Percentiles rank a stretch among this genome's conserved stretches.
Conservation (phyloP, 768 basidiomycete species). For the Strobilomyces dryophilus region DNA sequence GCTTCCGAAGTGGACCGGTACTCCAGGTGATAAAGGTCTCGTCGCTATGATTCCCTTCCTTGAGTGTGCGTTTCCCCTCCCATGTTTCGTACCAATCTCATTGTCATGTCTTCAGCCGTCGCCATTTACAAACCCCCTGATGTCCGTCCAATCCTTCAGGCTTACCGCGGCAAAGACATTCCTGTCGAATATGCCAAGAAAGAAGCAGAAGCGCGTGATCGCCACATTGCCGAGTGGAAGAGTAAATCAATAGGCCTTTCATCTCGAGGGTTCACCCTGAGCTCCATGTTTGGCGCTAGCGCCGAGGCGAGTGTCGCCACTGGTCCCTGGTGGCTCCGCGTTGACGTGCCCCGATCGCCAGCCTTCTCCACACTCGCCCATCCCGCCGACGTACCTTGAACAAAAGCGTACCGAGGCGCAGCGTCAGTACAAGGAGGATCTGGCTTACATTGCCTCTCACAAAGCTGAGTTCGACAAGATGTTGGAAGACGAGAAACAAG, state of each 20-base stretch:
- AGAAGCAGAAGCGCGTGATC: conserved; percentile 78
- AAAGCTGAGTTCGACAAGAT: conserved; percentile 46
- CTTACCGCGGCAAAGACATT: conserved; percentile 86
- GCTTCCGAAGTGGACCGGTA: conserved; percentile 83
- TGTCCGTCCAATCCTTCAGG: conserved; percentile 81
- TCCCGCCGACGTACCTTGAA: conserved; percentile 50
- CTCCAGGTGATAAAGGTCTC: conserved; percentile 66
- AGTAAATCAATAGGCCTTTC: conserved; percentile 36
- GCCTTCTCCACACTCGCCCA: conserved; percentile 27
- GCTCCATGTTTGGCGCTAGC: conserved; percentile 38
- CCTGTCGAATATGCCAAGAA: conserved; percentile 84
- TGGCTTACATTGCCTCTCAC: conserved; percentile 48
- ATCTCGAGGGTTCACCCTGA: conserved; percentile 41
- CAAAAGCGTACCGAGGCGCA: conserved; percentile 50
- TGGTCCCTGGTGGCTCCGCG: not conserved
- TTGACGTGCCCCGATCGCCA: not conserved
- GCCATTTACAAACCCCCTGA: conserved; percentile 87
- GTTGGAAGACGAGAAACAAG: conserved; percentile 50
- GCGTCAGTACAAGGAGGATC: conserved; percentile 47
- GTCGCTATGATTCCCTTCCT: conserved; percentile 92
- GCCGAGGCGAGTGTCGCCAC: conserved; percentile 25
- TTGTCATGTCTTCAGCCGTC: conserved; percentile 53
- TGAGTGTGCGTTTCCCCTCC: conserved; percentile 56
- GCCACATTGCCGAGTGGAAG: conserved; percentile 81
- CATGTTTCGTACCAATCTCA: not conserved